Evolutionary conservation across 2,329 filamentous ascomycete species (phyloP), one percentile per base, ranked within the genome.

Genomic region (Xylariales sp.): DNA sequence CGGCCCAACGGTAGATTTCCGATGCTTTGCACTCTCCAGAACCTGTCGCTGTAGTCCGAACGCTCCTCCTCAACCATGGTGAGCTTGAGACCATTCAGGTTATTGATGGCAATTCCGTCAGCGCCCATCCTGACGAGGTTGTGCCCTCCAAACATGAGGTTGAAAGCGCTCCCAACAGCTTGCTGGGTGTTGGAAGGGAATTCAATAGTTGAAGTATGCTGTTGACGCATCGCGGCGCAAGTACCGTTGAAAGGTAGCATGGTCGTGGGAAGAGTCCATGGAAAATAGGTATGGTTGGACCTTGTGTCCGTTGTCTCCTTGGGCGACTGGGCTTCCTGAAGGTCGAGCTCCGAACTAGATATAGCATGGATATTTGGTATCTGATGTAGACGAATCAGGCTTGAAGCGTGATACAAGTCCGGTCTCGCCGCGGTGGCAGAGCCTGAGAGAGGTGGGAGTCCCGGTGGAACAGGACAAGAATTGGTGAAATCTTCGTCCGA

Each of bases 401-500:
- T 87, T 15, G 90, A 88, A 5, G 91, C 90, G 56, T 95, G 89
- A 62, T 90, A 98, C 7, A 96, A 67, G 56, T 97, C 89, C 1
- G 74, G 63, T 35, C 91, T 79, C 7, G 88, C 83, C 31, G 89
- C 88, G 3, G 86, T 88, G 10, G 82, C 78, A 5, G 91, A 97
- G 5, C 88, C 76, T 1, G 81, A 84, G 29, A 96, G 73, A 0
- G 83, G 80, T 4, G 82, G 61, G 1, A 69, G 60, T 3, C 64
- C 48, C 10, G 80, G 77, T 8, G 83, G 76, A 2, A 73, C 65
- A 20, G 86, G 85, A 54, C 91, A 97, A 1, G 73, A 74, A 45
- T 78, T 73, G 15, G 70, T 77, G 50, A 67, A 81, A 15, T 50
- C 62, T 34, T 66, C 53, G 39, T 73, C 62, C 40, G 63, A 65